These are phyloP conservation scores for Vigna mungo DNA, from an alignment of 306 rosid genomes.

Conservation along the genomic window DNA sequence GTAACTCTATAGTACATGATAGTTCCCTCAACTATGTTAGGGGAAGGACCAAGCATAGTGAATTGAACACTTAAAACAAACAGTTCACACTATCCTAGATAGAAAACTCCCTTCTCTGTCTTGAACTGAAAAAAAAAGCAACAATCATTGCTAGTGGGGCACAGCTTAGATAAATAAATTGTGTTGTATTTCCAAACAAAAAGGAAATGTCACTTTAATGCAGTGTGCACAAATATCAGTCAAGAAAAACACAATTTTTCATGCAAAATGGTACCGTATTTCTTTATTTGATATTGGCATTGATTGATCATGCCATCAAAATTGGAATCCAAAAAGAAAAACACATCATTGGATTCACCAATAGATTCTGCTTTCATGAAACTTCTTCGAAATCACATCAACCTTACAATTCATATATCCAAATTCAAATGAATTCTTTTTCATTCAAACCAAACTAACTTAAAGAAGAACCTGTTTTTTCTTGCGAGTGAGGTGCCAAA, in stretches of 20 bases:
- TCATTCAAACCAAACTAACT: background rate
- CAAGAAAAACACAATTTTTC: background rate
- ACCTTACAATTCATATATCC: background rate
- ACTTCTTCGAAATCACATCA: background rate
- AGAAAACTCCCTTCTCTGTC: slow-evolving; percentile 4
- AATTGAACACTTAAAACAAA: slow-evolving; percentile 28
- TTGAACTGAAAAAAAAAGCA: slow-evolving; percentile 7
- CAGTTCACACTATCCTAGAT: background rate
- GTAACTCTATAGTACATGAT: slow-evolving; percentile 1
- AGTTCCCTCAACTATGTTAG: slow-evolving; percentile 21
- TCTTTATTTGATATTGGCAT: slow-evolving; percentile 6
- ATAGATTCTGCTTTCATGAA: background rate
- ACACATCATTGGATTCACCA: background rate
- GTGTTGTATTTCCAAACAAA: slow-evolving; percentile 2
- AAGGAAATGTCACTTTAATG: background rate
- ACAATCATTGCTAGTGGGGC: slow-evolving; percentile 5
- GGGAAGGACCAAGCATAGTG: slow-evolving; percentile 12
- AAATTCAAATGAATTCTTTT: background rate
- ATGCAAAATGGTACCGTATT: background rate
- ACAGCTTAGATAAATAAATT: background rate
- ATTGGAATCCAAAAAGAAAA: background rate
- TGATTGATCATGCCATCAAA: background rate
- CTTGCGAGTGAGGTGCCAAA: slow-evolving; percentile 96
- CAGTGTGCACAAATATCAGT: background rate
- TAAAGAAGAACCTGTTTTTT: slow-evolving; percentile 55